Conservation (phyloP, 345 rosid species). For the Gossypium stocksii region DNA sequence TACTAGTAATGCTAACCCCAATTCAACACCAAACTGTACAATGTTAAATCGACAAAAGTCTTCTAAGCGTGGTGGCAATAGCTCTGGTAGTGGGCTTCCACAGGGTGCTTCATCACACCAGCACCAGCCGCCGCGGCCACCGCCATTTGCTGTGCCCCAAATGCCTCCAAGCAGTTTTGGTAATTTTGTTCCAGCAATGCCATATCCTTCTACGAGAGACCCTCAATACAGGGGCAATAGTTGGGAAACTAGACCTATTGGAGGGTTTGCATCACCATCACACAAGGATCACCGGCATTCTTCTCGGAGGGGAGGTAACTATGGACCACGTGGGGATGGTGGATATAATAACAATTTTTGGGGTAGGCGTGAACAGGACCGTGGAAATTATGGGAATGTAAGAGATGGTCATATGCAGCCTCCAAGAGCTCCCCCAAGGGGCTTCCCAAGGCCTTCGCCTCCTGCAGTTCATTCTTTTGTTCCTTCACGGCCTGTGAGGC, state of each 20-base stretch:
- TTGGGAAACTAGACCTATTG: conserved; percentile 43
- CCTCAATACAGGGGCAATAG: conserved; percentile 32
- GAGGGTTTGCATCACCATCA: conserved; percentile 38
- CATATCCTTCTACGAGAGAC: conserved; percentile 34
- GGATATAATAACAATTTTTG: conserved; percentile 37
- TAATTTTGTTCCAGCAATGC: conserved; percentile 26
- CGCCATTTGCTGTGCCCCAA: conserved; percentile 30
- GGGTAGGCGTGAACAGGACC: conserved; percentile 47
- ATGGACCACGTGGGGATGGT: conserved; percentile 50
- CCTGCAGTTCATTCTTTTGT: conserved; percentile 33
- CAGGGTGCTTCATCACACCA: conserved; percentile 29
- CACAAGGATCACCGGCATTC: conserved; percentile 41
- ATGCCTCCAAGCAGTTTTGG: conserved; percentile 34
- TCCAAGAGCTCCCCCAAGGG: conserved; percentile 47
- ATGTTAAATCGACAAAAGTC: conserved; percentile 31
- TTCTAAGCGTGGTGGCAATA: conserved; percentile 31
- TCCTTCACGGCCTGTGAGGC: conserved; percentile 31
- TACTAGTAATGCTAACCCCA: conserved; percentile 31
- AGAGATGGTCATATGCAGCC: conserved; percentile 45
- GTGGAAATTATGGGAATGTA: conserved; percentile 38
- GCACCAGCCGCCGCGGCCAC: conserved; percentile 34
- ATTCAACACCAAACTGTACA: conserved; percentile 26
- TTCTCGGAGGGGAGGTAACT: conserved; percentile 46
- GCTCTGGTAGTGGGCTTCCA: conserved; percentile 31
- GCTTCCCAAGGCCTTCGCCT: conserved; percentile 42